Evolutionary conservation across 441 rosid genomes (phyloP).

Genomic region (Mallotus repandus): DNA sequence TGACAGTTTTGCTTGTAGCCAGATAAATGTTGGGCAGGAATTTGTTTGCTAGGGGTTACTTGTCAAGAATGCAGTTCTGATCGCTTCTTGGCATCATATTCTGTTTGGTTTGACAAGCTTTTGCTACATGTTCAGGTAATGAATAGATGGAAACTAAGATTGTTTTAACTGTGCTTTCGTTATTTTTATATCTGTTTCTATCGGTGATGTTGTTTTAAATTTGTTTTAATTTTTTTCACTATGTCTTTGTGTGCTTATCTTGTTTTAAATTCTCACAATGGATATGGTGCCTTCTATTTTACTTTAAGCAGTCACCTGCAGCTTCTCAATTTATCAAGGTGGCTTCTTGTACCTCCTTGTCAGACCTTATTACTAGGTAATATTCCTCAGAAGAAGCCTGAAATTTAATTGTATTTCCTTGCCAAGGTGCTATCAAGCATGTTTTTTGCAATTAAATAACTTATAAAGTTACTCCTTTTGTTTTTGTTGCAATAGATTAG

Average conservation of each 20-base stretch:
- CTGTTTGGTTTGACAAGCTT: constrained; percentile 65
- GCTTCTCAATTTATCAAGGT: constrained; percentile 76
- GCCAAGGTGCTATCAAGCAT: background rate
- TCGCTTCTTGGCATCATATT: constrained; percentile 59
- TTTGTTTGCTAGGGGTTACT: constrained; percentile 75
- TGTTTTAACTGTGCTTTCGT: too few relatives aligned
- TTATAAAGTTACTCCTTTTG: background rate
- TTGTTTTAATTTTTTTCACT: too few relatives aligned
- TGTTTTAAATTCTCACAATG: background rate
- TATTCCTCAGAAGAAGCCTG: background rate
- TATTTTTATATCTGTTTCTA: too few relatives aligned
- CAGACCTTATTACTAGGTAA: constrained; percentile 79
- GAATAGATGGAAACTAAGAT: too few relatives aligned
- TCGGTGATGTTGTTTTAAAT: too few relatives aligned
- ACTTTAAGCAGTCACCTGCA: constrained; percentile 49
- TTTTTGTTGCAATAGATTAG: constrained; percentile 48
- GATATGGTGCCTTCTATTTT: constrained; percentile 30
- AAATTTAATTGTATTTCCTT: background rate
- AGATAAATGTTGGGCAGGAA: constrained; percentile 85
- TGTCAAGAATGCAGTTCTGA: constrained; percentile 68
- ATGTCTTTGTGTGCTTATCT: background rate
- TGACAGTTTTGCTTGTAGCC: constrained; percentile 40
- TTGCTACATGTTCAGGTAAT: constrained; percentile 56
- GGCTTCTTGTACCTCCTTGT: constrained; percentile 67
- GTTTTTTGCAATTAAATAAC: background rate